A percentile compares a stretch with the other conserved stretches of the same genome.
These are phyloP conservation scores for Cubamyces lactineus DNA, from an alignment of 768 basidiomycete genomes.

Conservation along the genomic window DNA sequence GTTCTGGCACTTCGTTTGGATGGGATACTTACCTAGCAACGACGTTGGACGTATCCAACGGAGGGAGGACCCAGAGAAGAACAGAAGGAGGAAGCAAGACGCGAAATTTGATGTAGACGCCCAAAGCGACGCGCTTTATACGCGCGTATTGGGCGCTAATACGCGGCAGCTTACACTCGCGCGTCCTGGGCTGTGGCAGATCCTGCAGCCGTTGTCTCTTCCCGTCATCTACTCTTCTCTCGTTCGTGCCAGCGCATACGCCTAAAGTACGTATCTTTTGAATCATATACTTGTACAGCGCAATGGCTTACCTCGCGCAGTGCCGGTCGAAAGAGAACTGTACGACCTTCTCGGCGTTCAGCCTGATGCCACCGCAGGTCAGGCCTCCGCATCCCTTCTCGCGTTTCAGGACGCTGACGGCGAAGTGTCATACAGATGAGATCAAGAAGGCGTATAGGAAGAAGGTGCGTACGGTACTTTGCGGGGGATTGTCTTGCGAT, in stretches of 20 bases:
- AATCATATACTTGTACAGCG: not conserved
- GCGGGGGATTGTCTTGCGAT: constrained; percentile 16
- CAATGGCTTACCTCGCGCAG: constrained; percentile 36
- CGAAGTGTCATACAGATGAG: constrained; percentile 53
- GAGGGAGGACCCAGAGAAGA: not conserved
- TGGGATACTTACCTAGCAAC: no score
- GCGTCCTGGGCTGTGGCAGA: not conserved
- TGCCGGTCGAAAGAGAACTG: constrained; percentile 77
- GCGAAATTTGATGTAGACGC: constrained; percentile 14
- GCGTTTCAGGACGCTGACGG: constrained; percentile 23
- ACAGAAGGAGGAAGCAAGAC: constrained; percentile 2
- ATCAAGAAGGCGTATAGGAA: constrained; percentile 94
- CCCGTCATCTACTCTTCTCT: not conserved
- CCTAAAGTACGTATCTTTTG: not conserved
- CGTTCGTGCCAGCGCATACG: not conserved
- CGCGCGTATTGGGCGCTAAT: constrained; percentile 9
- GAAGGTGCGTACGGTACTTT: constrained; percentile 59
- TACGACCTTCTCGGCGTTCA: constrained; percentile 86
- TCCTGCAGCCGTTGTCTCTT: not conserved
- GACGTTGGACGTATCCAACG: not conserved
- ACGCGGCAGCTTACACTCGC: constrained; percentile 1
- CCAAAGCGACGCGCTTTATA: constrained; percentile 11
- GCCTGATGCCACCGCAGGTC: constrained; percentile 73
- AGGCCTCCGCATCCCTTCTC: constrained; percentile 19
- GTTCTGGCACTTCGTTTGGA: not conserved